Evolutionary conservation across 148 eudicot genomes (phyloP).

Genomic region (Linanthus parryae): DNA sequence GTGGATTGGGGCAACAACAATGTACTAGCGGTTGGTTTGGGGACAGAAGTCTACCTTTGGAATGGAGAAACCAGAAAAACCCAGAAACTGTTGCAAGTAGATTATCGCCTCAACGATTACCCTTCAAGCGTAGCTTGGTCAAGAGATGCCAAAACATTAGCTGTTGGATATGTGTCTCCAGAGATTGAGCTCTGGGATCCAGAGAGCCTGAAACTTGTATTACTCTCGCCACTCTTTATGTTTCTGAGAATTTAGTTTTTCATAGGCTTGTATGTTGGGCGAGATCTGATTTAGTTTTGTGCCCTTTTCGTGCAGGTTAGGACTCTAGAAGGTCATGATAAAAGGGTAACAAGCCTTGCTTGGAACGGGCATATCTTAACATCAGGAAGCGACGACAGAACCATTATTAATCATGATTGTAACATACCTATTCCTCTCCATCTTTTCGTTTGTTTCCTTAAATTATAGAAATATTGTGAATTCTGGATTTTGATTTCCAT

Average conservation of each 20-base stretch:
- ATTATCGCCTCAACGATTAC: constrained; percentile 8
- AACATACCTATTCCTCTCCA: not conserved
- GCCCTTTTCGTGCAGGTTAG: constrained; percentile 13
- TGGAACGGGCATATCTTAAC: constrained; percentile 39
- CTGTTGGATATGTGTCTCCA: constrained; percentile 23
- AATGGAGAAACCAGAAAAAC: constrained; percentile 10
- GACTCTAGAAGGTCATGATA: constrained; percentile 27
- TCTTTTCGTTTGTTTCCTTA: not conserved
- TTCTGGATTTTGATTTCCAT: not conserved
- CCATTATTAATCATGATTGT: constrained; percentile 46
- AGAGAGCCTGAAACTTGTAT: constrained; percentile 25
- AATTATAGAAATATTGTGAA: not conserved
- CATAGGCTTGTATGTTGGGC: not conserved
- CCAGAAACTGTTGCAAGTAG: constrained; percentile 2
- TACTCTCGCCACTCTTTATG: not conserved
- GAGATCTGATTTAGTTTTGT: not conserved
- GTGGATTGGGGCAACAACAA: constrained; percentile 42
- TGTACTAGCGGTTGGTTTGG: constrained; percentile 29
- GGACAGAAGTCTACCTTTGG: constrained; percentile 22
- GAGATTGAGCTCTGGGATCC: constrained; percentile 27
- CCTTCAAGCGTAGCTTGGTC: constrained; percentile 35
- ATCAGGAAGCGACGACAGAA: constrained; percentile 25
- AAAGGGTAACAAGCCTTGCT: constrained; percentile 22
- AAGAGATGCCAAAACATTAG: constrained; percentile 20
- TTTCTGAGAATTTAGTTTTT: not conserved